Conservation (phyloP, 176 grass and related monocot species). For the Oryza nivara region DNA sequence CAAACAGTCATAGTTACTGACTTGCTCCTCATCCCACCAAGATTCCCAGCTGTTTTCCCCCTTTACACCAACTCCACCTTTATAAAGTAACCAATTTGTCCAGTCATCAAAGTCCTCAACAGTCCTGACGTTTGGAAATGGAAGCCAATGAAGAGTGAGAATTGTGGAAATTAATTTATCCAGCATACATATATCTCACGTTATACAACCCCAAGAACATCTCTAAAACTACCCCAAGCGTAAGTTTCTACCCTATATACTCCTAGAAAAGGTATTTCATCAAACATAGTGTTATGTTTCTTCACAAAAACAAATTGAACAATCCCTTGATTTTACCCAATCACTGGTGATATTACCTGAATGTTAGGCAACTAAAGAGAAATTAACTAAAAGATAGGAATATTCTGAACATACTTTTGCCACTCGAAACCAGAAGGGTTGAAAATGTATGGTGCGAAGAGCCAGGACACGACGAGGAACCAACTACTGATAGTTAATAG, state of each 20-base stretch:
- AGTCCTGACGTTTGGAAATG: slow-evolving; percentile 51
- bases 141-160: background rate
- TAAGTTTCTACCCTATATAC: slow-evolving; percentile 9
- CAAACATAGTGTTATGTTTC: background rate
- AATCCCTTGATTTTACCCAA: background rate
- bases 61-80: slow-evolving; percentile 97
- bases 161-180: background rate
- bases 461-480: slow-evolving; percentile 92
- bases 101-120: slow-evolving; percentile 98
- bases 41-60: slow-evolving; percentile 94
- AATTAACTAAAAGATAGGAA: slow-evolving; percentile 1
- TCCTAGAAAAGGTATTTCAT: slow-evolving; percentile 13
- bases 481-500: slow-evolving; percentile 95
- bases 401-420: slow-evolving; percentile 79
- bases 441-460: slow-evolving; percentile 98
- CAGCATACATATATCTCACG: too few relatives aligned
- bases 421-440: slow-evolving; percentile 99
- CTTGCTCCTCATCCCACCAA: slow-evolving; percentile 97
- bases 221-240: background rate
- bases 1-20: slow-evolving; percentile 25
- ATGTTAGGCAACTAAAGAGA: background rate
- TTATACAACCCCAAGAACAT: background rate
- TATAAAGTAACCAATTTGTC: slow-evolving; percentile 95
- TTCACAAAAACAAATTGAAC: background rate
- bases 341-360: background rate